These are phyloP conservation scores for Reutealis trisperma DNA, from an alignment of 345 rosid genomes.

Conservation along the genomic window DNA sequence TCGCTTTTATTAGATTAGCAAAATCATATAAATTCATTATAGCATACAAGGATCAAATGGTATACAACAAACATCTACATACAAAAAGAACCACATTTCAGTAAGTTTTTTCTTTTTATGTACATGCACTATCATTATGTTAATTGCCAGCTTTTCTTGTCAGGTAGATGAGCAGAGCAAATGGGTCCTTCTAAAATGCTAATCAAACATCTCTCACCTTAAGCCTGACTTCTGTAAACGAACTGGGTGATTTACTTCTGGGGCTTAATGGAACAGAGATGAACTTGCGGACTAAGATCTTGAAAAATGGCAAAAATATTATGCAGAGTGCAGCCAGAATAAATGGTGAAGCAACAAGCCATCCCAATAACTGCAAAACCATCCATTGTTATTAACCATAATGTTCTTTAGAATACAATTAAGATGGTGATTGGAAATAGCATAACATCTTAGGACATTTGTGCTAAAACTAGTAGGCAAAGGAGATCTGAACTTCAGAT, in stretches of 20 bases:
- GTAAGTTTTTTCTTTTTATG: conserved; percentile 2
- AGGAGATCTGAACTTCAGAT: too few species aligned
- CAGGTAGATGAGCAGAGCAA: conserved; percentile 3
- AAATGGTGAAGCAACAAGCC: conserved; percentile 66
- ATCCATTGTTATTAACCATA: not conserved
- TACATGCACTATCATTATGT: conserved; percentile 19
- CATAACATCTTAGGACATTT: not conserved
- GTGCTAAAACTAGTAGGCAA: not conserved
- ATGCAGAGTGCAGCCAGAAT: conserved; percentile 45
- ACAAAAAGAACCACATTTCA: not conserved
- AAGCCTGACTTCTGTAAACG: conserved; percentile 40
- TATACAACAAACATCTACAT: not conserved
- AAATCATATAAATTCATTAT: not conserved
- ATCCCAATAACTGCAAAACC: conserved; percentile 67
- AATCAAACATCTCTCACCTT: conserved; percentile 68
- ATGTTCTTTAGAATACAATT: not conserved
- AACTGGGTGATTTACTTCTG: conserved; percentile 31
- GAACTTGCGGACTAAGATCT: conserved; percentile 58
- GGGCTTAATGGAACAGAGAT: conserved; percentile 45
- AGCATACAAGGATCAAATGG: not conserved
- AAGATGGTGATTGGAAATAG: not conserved
- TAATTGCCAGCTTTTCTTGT: not conserved
- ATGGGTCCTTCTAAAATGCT: not conserved
- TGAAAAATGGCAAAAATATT: conserved; percentile 56
- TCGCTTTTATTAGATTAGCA: not conserved